Conservation (phyloP, 345 rosid genomes). For the Xanthoceras sorbifolium region DNA sequence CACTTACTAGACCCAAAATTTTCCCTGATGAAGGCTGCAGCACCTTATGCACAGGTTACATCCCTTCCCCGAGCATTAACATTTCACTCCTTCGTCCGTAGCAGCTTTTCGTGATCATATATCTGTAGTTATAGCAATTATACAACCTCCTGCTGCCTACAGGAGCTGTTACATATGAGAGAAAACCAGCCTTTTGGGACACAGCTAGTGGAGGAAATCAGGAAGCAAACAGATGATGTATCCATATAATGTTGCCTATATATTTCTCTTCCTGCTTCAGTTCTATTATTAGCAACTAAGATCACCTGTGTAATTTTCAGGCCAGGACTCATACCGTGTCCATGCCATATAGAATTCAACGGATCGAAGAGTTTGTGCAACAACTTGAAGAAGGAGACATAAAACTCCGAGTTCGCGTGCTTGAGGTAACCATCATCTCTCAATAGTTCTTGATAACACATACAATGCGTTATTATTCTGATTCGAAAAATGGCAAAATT, state of each 20-base stretch:
- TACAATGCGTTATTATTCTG: neutral
- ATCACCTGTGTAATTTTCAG: constrained; percentile 38
- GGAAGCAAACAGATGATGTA: constrained; percentile 95
- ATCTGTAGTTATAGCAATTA: constrained; percentile 4
- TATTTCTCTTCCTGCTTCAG: neutral
- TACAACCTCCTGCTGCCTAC: constrained; percentile 21
- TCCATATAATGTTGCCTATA: constrained; percentile 9
- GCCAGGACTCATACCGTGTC: constrained; percentile 76
- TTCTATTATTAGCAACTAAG: constrained; percentile 17
- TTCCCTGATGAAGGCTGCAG: constrained; percentile 81
- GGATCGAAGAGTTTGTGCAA: constrained; percentile 81
- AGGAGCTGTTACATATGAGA: constrained; percentile 81
- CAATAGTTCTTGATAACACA: neutral
- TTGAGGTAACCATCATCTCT: constrained; percentile 56
- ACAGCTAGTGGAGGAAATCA: constrained; percentile 69
- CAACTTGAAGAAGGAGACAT: constrained; percentile 89
- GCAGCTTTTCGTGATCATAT: neutral
- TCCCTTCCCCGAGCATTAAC: neutral
- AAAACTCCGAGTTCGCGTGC: constrained; percentile 88
- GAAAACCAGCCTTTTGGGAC: constrained; percentile 52
- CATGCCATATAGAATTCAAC: constrained; percentile 85
- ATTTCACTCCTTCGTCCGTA: neutral
- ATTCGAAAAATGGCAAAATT: constrained; percentile 1
- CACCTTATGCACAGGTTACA: constrained; percentile 88
- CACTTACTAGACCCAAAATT: constrained; percentile 80